Conservation (phyloP, 2,329 filamentous ascomycete species). For the Xylariomycetidae sp. region DNA sequence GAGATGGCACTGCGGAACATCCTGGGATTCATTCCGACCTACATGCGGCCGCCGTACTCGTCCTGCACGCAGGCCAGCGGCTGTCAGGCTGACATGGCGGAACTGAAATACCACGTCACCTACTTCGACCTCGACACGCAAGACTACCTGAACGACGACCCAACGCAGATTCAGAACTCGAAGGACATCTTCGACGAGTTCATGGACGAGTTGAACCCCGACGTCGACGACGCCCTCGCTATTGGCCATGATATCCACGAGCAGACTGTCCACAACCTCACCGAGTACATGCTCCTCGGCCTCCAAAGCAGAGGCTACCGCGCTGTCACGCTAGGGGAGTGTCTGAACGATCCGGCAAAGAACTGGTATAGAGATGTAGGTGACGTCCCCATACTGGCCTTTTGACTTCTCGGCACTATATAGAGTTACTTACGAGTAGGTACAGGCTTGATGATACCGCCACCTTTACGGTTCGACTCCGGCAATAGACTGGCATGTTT, state of each 20-base stretch:
- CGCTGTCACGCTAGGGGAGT: constrained; percentile 40
- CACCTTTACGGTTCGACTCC: no score
- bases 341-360: constrained; percentile 34
- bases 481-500: no score
- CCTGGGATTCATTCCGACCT: constrained; percentile 48
- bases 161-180: constrained; percentile 37
- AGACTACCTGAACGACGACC: constrained; percentile 48
- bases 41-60: constrained; percentile 41
- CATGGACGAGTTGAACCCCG: constrained; percentile 28
- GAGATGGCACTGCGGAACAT: constrained; percentile 51
- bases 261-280: constrained; percentile 38
- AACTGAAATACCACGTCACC: constrained; percentile 48
- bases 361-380: constrained; percentile 36
- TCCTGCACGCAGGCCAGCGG: constrained; percentile 32
- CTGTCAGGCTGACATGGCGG: constrained; percentile 27
- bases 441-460: no score
- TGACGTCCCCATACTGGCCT: no score
- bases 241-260: constrained; percentile 48
- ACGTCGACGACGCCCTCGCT: constrained; percentile 36
- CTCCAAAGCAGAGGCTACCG: constrained; percentile 28
- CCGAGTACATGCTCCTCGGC: constrained; percentile 25
- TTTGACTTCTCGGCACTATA: no score
- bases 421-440: no score
- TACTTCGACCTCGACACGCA: constrained; percentile 56
- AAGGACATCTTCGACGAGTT: constrained; percentile 43